phyloP scores from a whole-genome alignment of 2,329 filamentous ascomycete species.

The Neonectria coccinea region DNA sequence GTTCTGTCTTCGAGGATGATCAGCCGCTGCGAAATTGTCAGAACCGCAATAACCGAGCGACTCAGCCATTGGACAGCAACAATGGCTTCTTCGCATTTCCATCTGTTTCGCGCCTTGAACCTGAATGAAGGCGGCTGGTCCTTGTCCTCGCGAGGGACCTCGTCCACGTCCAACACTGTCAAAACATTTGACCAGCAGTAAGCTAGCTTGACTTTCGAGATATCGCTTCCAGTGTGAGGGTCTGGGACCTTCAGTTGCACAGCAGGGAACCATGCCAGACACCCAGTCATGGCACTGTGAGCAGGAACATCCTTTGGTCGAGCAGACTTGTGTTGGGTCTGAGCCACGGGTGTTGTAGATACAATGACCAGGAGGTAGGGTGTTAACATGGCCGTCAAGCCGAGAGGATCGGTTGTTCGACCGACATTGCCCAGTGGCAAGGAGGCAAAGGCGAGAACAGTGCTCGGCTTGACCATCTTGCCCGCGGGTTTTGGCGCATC shows the following conservation, averaged over 20 bases:
- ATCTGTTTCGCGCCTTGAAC: slow-evolving; percentile 86
- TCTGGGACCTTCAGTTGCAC: slow-evolving; percentile 88
- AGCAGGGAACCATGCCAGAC: slow-evolving; percentile 95
- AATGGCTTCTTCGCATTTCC: slow-evolving; percentile 94
- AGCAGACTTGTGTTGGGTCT: slow-evolving; percentile 94
- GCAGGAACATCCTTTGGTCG: slow-evolving; percentile 91
- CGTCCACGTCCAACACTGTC: slow-evolving; percentile 89
- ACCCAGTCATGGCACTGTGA: slow-evolving; percentile 92
- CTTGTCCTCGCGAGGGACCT: slow-evolving; percentile 74
- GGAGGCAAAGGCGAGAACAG: slow-evolving; percentile 90
- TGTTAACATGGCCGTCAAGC: slow-evolving; percentile 93
- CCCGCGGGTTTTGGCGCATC: slow-evolving; percentile 71
- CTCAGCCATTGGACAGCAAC: slow-evolving; percentile 98
- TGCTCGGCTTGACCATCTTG: slow-evolving; percentile 87
- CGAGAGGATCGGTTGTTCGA: slow-evolving; percentile 86
- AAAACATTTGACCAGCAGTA: slow-evolving; percentile 99
- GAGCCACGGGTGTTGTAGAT: slow-evolving; percentile 94
- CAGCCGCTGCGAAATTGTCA: slow-evolving; percentile 94
- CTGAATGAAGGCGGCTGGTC: slow-evolving; percentile 82
- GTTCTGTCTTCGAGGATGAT: slow-evolving; percentile 91
- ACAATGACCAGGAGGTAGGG: slow-evolving; percentile 97
- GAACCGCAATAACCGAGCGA: slow-evolving; percentile 87
- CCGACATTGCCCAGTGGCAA: slow-evolving; percentile 95
- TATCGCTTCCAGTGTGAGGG: slow-evolving; percentile 72
- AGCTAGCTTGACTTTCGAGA: slow-evolving; percentile 86